Base-by-base conservation (phyloP, 1,284 basidiomycete species). In the Cutaneotrichosporon cyanovorans region DNA sequence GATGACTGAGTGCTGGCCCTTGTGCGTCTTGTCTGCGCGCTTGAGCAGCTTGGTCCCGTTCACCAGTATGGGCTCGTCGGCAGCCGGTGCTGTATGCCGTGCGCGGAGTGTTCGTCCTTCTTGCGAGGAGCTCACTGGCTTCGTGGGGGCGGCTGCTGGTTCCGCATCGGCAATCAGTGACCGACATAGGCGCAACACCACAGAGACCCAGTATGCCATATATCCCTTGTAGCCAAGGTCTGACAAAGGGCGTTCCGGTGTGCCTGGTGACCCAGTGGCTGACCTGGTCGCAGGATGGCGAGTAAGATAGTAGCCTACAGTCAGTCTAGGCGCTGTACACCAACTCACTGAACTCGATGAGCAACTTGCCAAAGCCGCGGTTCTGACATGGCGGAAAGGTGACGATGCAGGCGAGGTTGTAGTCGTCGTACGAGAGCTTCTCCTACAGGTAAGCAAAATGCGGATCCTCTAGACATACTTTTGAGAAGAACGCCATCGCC, bases 361-460 rank as follows among this genome's bases (percentile, higher is more conserved):
- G 79, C 32, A 98, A 80, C 75, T 89, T 92, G 4, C 92, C 93
- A 62, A 86, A 97, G 7, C 90, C 86, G 59, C 83, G 80, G 54
- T 83, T 79, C 66, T 97, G 93, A 63, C 84, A 91, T 14, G 91
- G 93, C 2, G 93, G 95, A 45, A 98, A 81, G 3, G 88, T 89
- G 54, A 97, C 83, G 60, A 98, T 99, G 69, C 90, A 95, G 2
- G 93, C 93, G 14, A 99, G 78, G 63, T 98, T 99, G 74, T 92
- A 96, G 60, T 92, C 88, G 60, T 98, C 93, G 60, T 90, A 95
- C 1, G 90, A 93, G 19, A 85, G 66, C 68, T 97, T 97, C 72
- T 97, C 93, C 87, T n/a, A n/a, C n/a, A n/a, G n/a, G n/a, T n/a
- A n/a, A n/a, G n/a, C n/a, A n/a, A n/a, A n/a, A n/a, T n/a, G n/a